phyloP scores from a whole-genome alignment of 495 filamentous ascomycete genomes.

The Aspergillus homomorphus region DNA sequence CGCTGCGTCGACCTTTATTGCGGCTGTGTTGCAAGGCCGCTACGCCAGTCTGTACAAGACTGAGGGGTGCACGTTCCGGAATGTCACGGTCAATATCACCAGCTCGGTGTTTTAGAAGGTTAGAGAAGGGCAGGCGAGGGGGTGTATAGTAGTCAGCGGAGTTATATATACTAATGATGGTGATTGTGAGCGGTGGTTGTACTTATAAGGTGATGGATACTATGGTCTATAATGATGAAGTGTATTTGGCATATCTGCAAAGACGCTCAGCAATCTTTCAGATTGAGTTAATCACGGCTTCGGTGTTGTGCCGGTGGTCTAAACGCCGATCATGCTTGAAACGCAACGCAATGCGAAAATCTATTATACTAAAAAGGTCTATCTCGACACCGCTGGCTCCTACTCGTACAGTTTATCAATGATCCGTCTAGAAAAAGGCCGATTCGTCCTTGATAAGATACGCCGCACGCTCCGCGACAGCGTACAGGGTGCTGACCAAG shows the following conservation, averaged over 20 bases:
- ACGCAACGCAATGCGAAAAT: too few relatives aligned
- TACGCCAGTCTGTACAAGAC: not conserved
- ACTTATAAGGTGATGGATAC: too few relatives aligned
- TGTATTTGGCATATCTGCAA: too few relatives aligned
- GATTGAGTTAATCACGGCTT: not conserved
- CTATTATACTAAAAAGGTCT: too few relatives aligned
- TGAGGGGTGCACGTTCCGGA: not conserved
- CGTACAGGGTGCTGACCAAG: constrained; percentile 51
- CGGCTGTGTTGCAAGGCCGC: constrained; percentile 1
- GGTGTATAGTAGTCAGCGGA: not conserved
- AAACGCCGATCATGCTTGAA: too few relatives aligned
- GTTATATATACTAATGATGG: too few relatives aligned
- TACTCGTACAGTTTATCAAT: too few relatives aligned
- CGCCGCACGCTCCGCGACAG: constrained; percentile 54
- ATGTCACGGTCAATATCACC: constrained; percentile 1
- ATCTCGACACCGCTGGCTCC: too few relatives aligned
- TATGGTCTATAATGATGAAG: too few relatives aligned
- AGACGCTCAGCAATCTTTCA: not conserved
- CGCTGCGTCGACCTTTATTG: constrained; percentile 4
- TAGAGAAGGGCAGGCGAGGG: not conserved
- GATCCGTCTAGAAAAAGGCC: not conserved
- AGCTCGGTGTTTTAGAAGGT: not conserved
- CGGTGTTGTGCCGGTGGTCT: too few relatives aligned
- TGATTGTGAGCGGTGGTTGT: too few relatives aligned
- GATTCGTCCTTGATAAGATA: constrained; percentile 45